phyloP scores from a whole-genome alignment of 805 yeast species.

The Pachysolen tannophilus region DNA sequence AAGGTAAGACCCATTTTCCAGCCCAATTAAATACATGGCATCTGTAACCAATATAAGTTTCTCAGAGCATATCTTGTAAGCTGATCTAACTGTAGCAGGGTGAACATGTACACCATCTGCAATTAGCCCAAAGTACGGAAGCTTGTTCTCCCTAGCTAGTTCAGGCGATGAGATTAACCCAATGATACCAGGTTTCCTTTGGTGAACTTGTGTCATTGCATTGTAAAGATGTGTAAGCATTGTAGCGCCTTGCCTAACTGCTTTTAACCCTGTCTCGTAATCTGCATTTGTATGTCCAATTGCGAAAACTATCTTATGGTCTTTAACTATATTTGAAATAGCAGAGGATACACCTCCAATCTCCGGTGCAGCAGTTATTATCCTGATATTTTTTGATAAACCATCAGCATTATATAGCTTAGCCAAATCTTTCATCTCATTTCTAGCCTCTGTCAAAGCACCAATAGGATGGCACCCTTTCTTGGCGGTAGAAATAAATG shows the following conservation, averaged over 20 bases:
- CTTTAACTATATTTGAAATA: conserved; percentile 24
- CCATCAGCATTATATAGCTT: conserved; percentile 35
- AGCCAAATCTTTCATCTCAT: conserved; percentile 21
- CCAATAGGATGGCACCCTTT: conserved; percentile 45
- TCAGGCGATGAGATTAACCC: conserved; percentile 34
- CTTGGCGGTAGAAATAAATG: conserved; percentile 39
- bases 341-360: conserved; percentile 34
- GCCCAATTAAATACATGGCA: conserved; percentile 50
- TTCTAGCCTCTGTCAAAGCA: conserved; percentile 31
- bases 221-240: conserved; percentile 56
- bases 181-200: conserved; percentile 48
- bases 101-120: conserved; percentile 56
- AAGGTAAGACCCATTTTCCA: conserved; percentile 46
- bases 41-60: conserved; percentile 50
- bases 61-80: conserved; percentile 43
- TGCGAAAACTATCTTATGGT: conserved; percentile 29
- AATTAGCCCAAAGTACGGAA: conserved; percentile 46
- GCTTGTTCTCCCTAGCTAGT: conserved; percentile 4
- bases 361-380: conserved; percentile 46
- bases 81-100: conserved; percentile 41
- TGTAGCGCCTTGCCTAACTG: conserved; percentile 43
- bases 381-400: conserved; percentile 18
- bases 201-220: conserved; percentile 56
- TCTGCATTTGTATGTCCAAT: conserved; percentile 40
- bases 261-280: conserved; percentile 26